Conservation (phyloP, 805 yeast species). For the Yarrowia divulgata region DNA sequence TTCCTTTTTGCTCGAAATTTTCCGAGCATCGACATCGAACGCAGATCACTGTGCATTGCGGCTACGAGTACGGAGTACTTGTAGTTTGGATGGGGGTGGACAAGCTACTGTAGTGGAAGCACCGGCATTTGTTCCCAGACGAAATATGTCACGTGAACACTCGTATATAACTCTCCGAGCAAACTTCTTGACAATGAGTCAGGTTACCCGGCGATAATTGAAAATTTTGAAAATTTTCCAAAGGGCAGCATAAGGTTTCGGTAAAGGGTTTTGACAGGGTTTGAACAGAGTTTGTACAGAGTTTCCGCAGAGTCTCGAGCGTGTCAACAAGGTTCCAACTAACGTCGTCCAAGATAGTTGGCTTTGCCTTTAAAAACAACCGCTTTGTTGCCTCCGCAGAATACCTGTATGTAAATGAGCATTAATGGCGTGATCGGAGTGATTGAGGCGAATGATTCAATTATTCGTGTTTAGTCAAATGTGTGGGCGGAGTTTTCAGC, state of each 20-base stretch:
- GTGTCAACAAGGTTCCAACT: neutral
- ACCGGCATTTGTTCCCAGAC: no score
- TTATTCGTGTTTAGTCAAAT: neutral
- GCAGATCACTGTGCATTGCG: conserved; percentile 7
- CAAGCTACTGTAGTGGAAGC: no score
- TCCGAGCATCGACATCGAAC: no score
- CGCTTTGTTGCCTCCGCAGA: neutral
- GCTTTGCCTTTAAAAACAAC: neutral
- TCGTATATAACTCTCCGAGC: neutral
- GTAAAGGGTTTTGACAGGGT: neutral
- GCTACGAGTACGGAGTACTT: neutral
- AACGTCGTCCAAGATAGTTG: neutral
- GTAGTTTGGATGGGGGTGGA: no score
- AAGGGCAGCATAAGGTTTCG: neutral
- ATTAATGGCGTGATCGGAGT: conserved; percentile 14
- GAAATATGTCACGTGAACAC: no score
- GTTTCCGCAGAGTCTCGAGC: neutral
- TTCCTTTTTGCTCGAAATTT: neutral
- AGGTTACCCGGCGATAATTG: neutral
- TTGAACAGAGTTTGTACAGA: neutral
- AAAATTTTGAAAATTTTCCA: conserved; percentile 1
- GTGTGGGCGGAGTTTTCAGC: no score
- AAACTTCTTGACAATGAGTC: neutral
- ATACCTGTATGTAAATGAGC: neutral
- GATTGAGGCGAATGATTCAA: neutral